These are phyloP conservation scores for Novymonas esmeraldas DNA, from an alignment of 208 protist species.

Conservation along the genomic window DNA sequence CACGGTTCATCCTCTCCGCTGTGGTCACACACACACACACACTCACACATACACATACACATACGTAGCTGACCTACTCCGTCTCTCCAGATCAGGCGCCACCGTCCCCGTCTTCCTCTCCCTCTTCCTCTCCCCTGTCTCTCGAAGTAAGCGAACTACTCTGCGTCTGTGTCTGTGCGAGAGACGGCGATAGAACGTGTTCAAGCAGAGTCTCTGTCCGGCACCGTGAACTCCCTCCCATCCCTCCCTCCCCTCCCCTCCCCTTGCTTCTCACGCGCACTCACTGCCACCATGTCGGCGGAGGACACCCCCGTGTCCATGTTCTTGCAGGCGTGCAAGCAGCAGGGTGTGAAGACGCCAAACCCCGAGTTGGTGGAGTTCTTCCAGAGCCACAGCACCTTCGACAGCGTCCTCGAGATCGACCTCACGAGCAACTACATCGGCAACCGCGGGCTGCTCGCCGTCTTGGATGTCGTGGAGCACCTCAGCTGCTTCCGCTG, in stretches of 20 bases:
- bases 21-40: not conserved
- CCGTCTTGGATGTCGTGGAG: slow-evolving; percentile 78
- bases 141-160: not conserved
- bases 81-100: no score
- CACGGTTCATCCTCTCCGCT: no score
- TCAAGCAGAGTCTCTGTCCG: no score
- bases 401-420: slow-evolving; percentile 80
- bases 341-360: slow-evolving; percentile 82
- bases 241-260: not conserved
- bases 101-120: not conserved
- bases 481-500: slow-evolving; percentile 79
- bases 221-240: no score
- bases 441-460: slow-evolving; percentile 88
- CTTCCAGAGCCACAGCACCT: slow-evolving; percentile 64
- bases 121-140: not conserved
- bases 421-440: slow-evolving; percentile 87
- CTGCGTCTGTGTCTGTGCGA: not conserved
- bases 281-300: slow-evolving; percentile 26
- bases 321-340: slow-evolving; percentile 77
- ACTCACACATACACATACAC: not conserved
- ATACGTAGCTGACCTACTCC: not conserved
- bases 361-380: slow-evolving; percentile 75
- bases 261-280: not conserved
- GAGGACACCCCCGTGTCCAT: slow-evolving; percentile 61
- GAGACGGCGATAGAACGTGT: no score